Base-by-base conservation (phyloP, 495 filamentous ascomycete genomes). In the Entonaema liquescens region DNA sequence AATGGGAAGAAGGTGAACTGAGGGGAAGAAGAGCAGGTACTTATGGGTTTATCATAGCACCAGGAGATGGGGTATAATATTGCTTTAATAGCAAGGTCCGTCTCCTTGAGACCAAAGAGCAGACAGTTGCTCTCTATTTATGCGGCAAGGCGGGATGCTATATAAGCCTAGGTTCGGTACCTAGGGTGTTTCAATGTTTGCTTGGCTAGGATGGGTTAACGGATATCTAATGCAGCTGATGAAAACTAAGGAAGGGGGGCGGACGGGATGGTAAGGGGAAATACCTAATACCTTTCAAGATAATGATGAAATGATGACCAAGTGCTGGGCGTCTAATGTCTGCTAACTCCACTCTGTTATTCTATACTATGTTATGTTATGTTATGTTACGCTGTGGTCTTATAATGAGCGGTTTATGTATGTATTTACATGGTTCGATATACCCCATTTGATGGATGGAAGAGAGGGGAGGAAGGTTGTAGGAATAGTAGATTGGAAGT, bases 1-100 rank as follows among this genome's bases (percentile, higher is more conserved):
- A 77, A 74, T 42, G 75, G 73, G 35, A 81, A 79, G 71, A 81
- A 79, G 74, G 67, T 29, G 31, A 71, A 80, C 9, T 80, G 62
- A 49, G 40, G 15, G 13, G 15, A 4, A 11, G 2, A 12, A 9
- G 52, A 11, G 61, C 11, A 28, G 29, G 17, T 1, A 29, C n/a
- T n/a, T n/a, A n/a, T n/a, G n/a, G n/a, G n/a, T n/a, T n/a, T n/a
- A n/a, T n/a, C n/a, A n/a, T n/a, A n/a, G n/a, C n/a, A n/a, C n/a
- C n/a, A n/a, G n/a, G n/a, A n/a, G n/a, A n/a, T n/a, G n/a, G n/a
- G n/a, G n/a, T n/a, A n/a, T n/a, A n/a, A n/a, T n/a, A n/a, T n/a
- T n/a, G n/a, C n/a, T n/a, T n/a, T n/a, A n/a, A n/a, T n/a, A n/a
- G n/a, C n/a, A n/a, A n/a, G n/a, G n/a, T n/a, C n/a, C n/a, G n/a